Base-by-base conservation (phyloP, 1,284 basidiomycete genomes). In the Volvariella volvacea region DNA sequence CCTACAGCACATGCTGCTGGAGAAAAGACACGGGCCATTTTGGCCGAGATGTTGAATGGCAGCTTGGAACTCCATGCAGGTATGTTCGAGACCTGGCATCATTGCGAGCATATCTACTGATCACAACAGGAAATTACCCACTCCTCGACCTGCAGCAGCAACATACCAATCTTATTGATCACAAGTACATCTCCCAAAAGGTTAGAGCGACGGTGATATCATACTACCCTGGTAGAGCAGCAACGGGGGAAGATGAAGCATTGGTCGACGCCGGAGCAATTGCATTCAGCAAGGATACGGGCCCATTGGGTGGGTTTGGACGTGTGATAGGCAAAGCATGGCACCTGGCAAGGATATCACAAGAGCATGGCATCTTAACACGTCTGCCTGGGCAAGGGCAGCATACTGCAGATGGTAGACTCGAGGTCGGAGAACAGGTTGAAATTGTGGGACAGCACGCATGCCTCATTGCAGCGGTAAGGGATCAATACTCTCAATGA, bases 131-230 rank as follows among this genome's bases (percentile, higher is more conserved):
- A 20, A 88, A 91, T 62, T 94, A 93, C 57, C 83, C 88, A 2
- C 74, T 92, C 63, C 71, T 87, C 44, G 91, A 93, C 62, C 70
- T 92, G 36, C 91, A 93, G 62, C 90, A 93, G 59, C 67, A 83
- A 48, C 74, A 85, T 48, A 93, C 91, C 0, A 71, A 71, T 4
- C 63, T 92, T 43, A 73, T 91, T 34, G 63, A 74, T 12, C 60
- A 64, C 16, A 61, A 67, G 2, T 66, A 72, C 28, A 78, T 92
- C 47, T 73, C 89, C 2, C 78, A 90, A 49, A 68, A 70, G 20
- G 83, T 92, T 0, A 67, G 87, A 30, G 73, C 83, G 0, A 85
- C 79, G 0, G 82, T 93, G 2, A 71, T 91, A 39, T 88, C 86
- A 10, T 75, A 78, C 50, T 93, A 93, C 59, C 80, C 85, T 1